phyloP scores from a whole-genome alignment of 2,329 filamentous ascomycete species.

The Fusarium torreyae region DNA sequence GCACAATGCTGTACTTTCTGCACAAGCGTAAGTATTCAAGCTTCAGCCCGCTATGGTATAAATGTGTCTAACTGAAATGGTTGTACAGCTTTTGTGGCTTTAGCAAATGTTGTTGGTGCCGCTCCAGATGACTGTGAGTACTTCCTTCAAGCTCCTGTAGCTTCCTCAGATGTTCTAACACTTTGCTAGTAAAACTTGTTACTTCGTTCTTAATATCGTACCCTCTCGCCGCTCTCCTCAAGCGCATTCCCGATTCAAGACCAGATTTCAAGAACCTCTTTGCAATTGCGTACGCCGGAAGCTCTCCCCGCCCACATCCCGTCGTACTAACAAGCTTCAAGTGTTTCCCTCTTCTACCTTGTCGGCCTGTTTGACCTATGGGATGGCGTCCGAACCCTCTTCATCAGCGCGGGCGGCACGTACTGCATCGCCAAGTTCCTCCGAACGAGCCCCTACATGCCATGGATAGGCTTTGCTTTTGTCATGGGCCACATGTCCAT shows the following conservation, averaged over 20 bases:
- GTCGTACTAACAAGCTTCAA: slow-evolving; percentile 52
- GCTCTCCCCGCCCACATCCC: not conserved
- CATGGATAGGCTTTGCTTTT: slow-evolving; percentile 95
- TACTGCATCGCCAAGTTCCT: slow-evolving; percentile 89
- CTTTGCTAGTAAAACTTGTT: slow-evolving; percentile 85
- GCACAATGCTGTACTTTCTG: slow-evolving; percentile 42
- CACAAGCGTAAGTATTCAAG: slow-evolving; percentile 37
- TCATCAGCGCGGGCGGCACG: slow-evolving; percentile 83
- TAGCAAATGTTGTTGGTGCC: slow-evolving; percentile 53
- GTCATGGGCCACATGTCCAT: slow-evolving; percentile 96
- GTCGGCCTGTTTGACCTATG: slow-evolving; percentile 95
- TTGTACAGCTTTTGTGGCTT: slow-evolving; percentile 54
- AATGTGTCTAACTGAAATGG: slow-evolving; percentile 29
- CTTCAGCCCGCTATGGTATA: not conserved
- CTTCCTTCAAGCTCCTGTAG: not conserved
- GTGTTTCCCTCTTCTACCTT: slow-evolving; percentile 89
- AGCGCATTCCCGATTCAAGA: slow-evolving; percentile 87
- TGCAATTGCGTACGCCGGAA: slow-evolving; percentile 75
- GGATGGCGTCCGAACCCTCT: slow-evolving; percentile 83
- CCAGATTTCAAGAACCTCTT: slow-evolving; percentile 92
- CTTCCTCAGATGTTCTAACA: slow-evolving; percentile 30
- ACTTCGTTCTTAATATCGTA: slow-evolving; percentile 93
- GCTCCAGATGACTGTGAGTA: slow-evolving; percentile 58
- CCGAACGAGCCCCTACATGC: slow-evolving; percentile 89
- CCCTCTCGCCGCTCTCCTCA: slow-evolving; percentile 88